Base-by-base conservation (phyloP, 768 basidiomycete species). In the Plicaturopsis crispa region DNA sequence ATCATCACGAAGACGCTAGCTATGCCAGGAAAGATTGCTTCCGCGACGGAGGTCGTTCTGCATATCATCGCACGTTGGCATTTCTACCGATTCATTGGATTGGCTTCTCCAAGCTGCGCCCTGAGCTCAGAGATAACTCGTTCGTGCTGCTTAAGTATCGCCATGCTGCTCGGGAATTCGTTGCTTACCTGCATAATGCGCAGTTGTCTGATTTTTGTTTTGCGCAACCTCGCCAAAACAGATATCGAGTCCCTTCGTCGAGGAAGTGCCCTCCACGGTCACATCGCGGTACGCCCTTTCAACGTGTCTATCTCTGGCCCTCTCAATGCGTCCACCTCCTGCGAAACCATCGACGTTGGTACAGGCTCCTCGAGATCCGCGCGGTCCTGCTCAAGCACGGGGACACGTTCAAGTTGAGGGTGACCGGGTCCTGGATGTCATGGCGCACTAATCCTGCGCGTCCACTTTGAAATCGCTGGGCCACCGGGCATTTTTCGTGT, bases 181-280 rank as follows among this genome's bases (percentile, higher is more conserved):
- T n/a, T n/a, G n/a, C n/a, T n/a, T n/a, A n/a, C n/a, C n/a, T n/a
- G n/a, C n/a, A n/a, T n/a, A n/a, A n/a, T n/a, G n/a, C n/a, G n/a
- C n/a, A n/a, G n/a, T n/a, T n/a, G n/a, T n/a, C n/a, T n/a, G n/a
- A n/a, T n/a, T n/a, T n/a, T n/a, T n/a, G n/a, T n/a, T 4, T 38
- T 53, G 16, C 44, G 42, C 21, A 18, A 38, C 14, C 24, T 43
- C 4, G 48, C 52, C 1, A 13, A 35, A 6, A 32, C 42, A 2
- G 44, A 48, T 31, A 39, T 53, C 24, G n/a, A 32, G 30, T 35
- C 33, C 3, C 37, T 48, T 54, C 17, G 18, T 52, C 1, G 24
- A 31, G 1, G 54, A 56, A 30, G 20, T 54, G 4, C 51, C 52
- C 33, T 49, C 50, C 1, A 31, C 37, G 3, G 44, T 52, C 34